Evolutionary conservation across 805 yeast genomes (phyloP).

Genomic region (Kluyveromyces nonfermentans): DNA sequence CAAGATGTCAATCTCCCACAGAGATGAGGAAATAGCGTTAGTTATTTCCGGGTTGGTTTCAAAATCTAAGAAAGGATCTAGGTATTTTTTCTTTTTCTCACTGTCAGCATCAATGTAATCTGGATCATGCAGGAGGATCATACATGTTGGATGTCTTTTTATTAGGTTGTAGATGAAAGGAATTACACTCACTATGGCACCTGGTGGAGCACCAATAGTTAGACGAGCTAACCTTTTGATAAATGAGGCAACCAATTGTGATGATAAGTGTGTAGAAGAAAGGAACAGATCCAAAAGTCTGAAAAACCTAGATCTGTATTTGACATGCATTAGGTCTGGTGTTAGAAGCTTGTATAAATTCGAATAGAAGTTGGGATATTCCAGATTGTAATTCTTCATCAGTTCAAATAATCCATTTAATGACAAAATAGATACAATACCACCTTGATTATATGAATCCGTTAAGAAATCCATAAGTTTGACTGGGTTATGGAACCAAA

Average conservation of each 20-base stretch:
- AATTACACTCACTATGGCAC: constrained; percentile 76
- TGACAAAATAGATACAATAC: constrained; percentile 63
- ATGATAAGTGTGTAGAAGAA: constrained; percentile 79
- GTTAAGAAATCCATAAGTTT: constrained; percentile 88
- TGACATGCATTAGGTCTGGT: constrained; percentile 63
- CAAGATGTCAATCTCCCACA: constrained; percentile 84
- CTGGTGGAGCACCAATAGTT: constrained; percentile 69
- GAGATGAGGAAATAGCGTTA: constrained; percentile 70
- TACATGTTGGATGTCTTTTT: constrained; percentile 90
- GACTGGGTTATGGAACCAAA: constrained; percentile 70
- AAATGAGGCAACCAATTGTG: constrained; percentile 78
- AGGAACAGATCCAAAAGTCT: constrained; percentile 79
- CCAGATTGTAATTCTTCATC: constrained; percentile 74
- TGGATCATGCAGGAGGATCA: constrained; percentile 66
- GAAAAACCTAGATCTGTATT: constrained; percentile 78
- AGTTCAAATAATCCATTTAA: constrained; percentile 81
- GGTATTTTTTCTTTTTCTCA: constrained; percentile 24
- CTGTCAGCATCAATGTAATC: constrained; percentile 23
- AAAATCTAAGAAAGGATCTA: constrained; percentile 56
- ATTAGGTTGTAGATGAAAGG: constrained; percentile 89
- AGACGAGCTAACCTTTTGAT: constrained; percentile 74
- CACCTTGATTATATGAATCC: constrained; percentile 61
- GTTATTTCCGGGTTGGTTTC: constrained; percentile 74
- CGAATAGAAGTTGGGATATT: constrained; percentile 81
- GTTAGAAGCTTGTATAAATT: constrained; percentile 77